Base-by-base conservation (phyloP, 139 green algal genomes). In the Coccomyxa sp. region DNA sequence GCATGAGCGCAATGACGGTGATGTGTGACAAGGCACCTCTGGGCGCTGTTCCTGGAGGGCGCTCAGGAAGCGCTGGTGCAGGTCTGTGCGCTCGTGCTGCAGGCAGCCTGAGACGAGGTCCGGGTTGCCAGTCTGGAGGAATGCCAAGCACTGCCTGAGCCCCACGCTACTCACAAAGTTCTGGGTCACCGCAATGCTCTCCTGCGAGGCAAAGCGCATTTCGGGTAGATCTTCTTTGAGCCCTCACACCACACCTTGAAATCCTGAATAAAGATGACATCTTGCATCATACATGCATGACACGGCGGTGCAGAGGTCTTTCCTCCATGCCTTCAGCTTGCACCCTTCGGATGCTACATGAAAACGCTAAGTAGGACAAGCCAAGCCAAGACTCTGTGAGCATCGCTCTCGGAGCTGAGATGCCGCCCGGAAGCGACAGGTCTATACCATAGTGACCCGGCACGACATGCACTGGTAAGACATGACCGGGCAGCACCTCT, bases 151-250 rank as follows among this genome's bases (percentile, higher is more conserved):
- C 8, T 90, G 71, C 0, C 70, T 74, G 81, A 97, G 79, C 39
- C 87, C 94, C 50, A 82, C 85, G 12, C 64, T 54, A 73, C 79
- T 89, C n/a, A 95, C 93, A 68, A 87, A 97, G 78, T 98, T 98
- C 41, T 97, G 94, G 0, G 94, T 97, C 0, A 97, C 76, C 0
- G 94, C 93, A 37, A 91, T 81, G 0, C 68, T 89, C 38, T 95
- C 86, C 74, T 87, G 73, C 73, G 22, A 70, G 24, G 74, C 31
- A 8, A 24, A 7, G 18, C n/a, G 18, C 35, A 24, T 9, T 16
- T 33, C 10, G 14, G 16, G 34, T 54, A 79, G 33, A n/a, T 29
- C 8, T 73, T 27, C n/a, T 71, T 33, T 76, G 29, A 6, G 38
- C 68, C 7, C 55, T 36, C 14, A 18, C 31, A 3, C 50, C 31